These are phyloP conservation scores for Arthrobotrys iridis DNA, from an alignment of 2,329 filamentous ascomycete species.

Conservation along the genomic window DNA sequence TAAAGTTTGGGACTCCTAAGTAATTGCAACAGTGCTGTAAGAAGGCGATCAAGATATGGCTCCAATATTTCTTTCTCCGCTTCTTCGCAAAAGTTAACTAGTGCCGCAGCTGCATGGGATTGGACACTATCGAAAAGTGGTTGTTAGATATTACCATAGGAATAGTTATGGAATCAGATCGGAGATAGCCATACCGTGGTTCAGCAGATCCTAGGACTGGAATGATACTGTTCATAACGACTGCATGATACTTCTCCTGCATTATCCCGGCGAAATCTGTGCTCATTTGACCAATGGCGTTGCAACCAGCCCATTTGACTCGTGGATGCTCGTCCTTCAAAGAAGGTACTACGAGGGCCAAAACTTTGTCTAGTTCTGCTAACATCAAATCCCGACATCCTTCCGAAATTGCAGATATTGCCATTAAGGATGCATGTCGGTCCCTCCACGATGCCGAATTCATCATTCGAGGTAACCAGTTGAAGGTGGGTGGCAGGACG, in stretches of 20 bases:
- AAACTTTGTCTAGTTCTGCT: slow-evolving; percentile 89
- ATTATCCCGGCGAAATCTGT: slow-evolving; percentile 98
- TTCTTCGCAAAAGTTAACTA: slow-evolving; percentile 99
- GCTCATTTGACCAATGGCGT: slow-evolving; percentile 99
- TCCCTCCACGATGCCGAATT: slow-evolving; percentile 93
- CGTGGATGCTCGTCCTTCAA: slow-evolving; percentile 89
- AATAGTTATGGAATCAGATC: not conserved
- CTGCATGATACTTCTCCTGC: slow-evolving; percentile 93
- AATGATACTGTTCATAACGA: slow-evolving; percentile 88
- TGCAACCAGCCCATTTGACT: slow-evolving; percentile 96
- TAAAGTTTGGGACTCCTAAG: slow-evolving; percentile 93
- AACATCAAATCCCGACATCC: slow-evolving; percentile 96
- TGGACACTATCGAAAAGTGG: slow-evolving; percentile 74
- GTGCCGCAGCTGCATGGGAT: slow-evolving; percentile 93
- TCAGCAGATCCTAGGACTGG: slow-evolving; percentile 90
- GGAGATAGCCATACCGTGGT: slow-evolving; percentile 63
- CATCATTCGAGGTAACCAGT: slow-evolving; percentile 98
- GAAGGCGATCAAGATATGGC: slow-evolving; percentile 88
- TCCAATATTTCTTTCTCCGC: slow-evolving; percentile 91
- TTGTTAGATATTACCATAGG: slow-evolving; percentile 15
- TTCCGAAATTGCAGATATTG: slow-evolving; percentile 97
- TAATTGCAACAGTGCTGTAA: slow-evolving; percentile 85
- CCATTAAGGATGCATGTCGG: slow-evolving; percentile 96
- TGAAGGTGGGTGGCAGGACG: slow-evolving; percentile 92
- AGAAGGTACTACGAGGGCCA: slow-evolving; percentile 92